Evolutionary conservation across 1,284 basidiomycete genomes (phyloP).

Genomic region (Ustilago nuda): DNA sequence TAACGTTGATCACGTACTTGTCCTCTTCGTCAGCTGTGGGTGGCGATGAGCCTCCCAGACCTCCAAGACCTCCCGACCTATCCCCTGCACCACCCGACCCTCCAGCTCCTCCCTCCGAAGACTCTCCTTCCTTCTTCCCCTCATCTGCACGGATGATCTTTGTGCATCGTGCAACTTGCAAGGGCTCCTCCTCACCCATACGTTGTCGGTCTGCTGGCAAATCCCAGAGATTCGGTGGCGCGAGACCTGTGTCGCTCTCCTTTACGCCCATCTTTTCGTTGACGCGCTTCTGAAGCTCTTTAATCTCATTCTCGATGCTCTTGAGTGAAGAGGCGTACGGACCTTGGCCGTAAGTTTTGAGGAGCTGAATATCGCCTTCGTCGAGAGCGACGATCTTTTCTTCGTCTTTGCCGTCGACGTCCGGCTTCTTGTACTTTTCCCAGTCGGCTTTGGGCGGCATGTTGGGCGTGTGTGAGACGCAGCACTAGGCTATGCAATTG

Average conservation of each 20-base stretch:
- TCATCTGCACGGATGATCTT: conserved; percentile 86
- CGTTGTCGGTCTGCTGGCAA: conserved; percentile 74
- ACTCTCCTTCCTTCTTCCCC: conserved; percentile 39
- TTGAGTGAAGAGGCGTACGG: conserved; percentile 92
- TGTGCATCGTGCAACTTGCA: conserved; percentile 97
- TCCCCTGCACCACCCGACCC: conserved; percentile 28
- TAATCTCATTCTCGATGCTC: conserved; percentile 90
- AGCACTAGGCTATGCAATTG: not conserved
- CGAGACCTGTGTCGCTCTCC: conserved; percentile 97
- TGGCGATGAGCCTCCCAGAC: conserved; percentile 39
- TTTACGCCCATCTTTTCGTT: conserved; percentile 98
- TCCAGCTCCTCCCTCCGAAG: conserved; percentile 36
- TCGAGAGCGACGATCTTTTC: conserved; percentile 79
- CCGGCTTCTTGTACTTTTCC: conserved; percentile 68
- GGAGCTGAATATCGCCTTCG: conserved; percentile 97
- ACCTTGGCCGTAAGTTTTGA: conserved; percentile 99
- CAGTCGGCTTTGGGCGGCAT: conserved; percentile 69
- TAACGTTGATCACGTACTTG: conserved; percentile 99
- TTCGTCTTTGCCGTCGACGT: conserved; percentile 62
- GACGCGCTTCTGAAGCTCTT: conserved; percentile 95
- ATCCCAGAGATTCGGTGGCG: conserved; percentile 97
- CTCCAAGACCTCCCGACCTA: conserved; percentile 40
- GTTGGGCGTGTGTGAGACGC: conserved; percentile 12
- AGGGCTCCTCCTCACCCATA: conserved; percentile 90
- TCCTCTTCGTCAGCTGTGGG: conserved; percentile 91